These are phyloP conservation scores for Serpula lacrymans DNA, from an alignment of 768 basidiomycete genomes.

Conservation along the genomic window DNA sequence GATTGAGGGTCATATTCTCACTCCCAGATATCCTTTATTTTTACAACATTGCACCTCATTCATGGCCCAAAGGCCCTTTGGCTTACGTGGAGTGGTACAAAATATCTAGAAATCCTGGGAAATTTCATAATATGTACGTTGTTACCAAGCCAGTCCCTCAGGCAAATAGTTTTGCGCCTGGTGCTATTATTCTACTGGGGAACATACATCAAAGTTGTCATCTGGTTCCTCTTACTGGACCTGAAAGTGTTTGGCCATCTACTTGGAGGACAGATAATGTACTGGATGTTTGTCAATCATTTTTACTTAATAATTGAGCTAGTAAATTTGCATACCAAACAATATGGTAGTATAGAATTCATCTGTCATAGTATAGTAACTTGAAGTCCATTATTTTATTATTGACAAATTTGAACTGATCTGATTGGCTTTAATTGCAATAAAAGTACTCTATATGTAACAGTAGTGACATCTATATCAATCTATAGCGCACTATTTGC, in stretches of 20 bases:
- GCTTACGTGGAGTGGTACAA: conserved; percentile 11
- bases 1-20: conserved; percentile 4
- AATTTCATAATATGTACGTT: conserved; percentile 7
- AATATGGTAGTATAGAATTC: too few relatives aligned
- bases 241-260: background rate
- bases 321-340: conserved; percentile 11
- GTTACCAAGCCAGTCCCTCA: conserved; percentile 3
- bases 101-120: background rate
- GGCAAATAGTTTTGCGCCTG: background rate
- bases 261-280: conserved; percentile 2
- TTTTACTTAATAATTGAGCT: conserved; percentile 13
- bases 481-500: too few relatives aligned
- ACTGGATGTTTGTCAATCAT: conserved; percentile 5
- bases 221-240: conserved; percentile 4
- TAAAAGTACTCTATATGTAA: too few relatives aligned
- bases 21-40: conserved; percentile 2
- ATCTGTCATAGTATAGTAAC: too few relatives aligned
- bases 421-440: too few relatives aligned
- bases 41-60: background rate
- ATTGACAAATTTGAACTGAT: too few relatives aligned
- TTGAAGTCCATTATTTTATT: too few relatives aligned
- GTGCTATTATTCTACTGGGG: conserved; percentile 2
- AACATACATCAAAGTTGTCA: conserved; percentile 7
- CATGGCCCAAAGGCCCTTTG: conserved; percentile 8
- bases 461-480: too few relatives aligned